These are phyloP conservation scores for Neckera pumila DNA, from an alignment of 225 moss, liverwort and hornwort genomes.

Conservation along the genomic window DNA sequence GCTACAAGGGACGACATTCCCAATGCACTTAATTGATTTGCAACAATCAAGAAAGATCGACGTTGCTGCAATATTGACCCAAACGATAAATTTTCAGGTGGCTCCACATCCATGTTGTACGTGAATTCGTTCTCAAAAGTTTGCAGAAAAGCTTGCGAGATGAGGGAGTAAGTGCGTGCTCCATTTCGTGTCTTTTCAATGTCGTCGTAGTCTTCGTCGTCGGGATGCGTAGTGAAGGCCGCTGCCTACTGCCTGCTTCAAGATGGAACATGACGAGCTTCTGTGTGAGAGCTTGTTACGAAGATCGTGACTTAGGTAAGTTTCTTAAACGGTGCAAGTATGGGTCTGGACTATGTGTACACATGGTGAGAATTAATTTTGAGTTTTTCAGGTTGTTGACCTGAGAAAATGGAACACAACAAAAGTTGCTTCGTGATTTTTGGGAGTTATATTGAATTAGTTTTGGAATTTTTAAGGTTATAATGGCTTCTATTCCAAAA, in stretches of 20 bases:
- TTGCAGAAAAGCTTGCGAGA: not conserved
- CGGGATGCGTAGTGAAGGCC: slow-evolving; percentile 6
- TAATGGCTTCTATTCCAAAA: not conserved
- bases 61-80: accelerated
- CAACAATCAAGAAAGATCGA: not conserved
- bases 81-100: not conserved
- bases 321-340: not conserved
- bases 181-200: not conserved
- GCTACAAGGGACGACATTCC: not conserved
- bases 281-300: not conserved
- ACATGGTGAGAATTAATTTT: not conserved
- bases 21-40: not conserved
- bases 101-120: not conserved
- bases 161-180: not conserved
- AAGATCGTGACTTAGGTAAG: not conserved
- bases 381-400: not conserved
- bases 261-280: not conserved
- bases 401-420: not conserved
- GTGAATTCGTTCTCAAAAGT: not conserved
- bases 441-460: not conserved
- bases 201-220: not conserved
- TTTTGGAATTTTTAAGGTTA: not conserved
- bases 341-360: no score
- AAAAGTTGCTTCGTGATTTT: not conserved
- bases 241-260: not conserved